These are phyloP conservation scores for Moringa oleifera DNA, from an alignment of 345 rosid genomes.

Conservation along the genomic window DNA sequence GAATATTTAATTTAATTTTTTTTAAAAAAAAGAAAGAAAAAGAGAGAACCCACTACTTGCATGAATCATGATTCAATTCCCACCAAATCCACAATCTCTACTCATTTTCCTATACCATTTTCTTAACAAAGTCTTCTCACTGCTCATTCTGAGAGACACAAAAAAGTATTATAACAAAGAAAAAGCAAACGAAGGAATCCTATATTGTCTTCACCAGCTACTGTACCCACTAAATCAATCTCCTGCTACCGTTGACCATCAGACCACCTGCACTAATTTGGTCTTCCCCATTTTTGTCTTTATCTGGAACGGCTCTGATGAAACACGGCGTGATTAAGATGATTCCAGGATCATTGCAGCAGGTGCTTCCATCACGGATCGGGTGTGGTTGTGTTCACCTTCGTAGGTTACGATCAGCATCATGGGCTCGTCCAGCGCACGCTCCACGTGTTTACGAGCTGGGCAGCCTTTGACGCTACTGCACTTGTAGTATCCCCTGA, in stretches of 20 bases:
- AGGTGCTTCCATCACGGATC: conserved; percentile 22
- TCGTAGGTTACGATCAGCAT: conserved; percentile 86
- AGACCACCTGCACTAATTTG: conserved; percentile 1
- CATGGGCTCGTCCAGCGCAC: conserved; percentile 69
- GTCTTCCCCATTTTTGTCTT: conserved; percentile 1
- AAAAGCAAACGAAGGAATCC: conserved; percentile 31
- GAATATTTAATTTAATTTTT: no score
- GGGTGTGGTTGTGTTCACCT: conserved; percentile 70
- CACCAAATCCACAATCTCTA: conserved; percentile 43
- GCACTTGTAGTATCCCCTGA: conserved; percentile 92
- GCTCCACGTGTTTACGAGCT: conserved; percentile 92
- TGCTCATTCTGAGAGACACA: neutral
- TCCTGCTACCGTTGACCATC: conserved; percentile 23
- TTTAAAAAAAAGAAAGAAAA: neutral
- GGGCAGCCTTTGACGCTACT: conserved; percentile 89
- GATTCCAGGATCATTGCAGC: conserved; percentile 52
- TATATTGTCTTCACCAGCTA: conserved; percentile 18
- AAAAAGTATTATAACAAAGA: conserved; percentile 8
- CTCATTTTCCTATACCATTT: neutral
- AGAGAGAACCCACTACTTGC: conserved; percentile 24
- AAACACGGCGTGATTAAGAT: conserved; percentile 25
- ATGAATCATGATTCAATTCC: conserved; percentile 31
- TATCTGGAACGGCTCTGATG: neutral
- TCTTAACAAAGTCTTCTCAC: neutral
- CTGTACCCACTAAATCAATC: conserved; percentile 15